Evolutionary conservation across 495 filamentous ascomycete genomes (phyloP).

Genomic region (Penicillium nucicola): DNA sequence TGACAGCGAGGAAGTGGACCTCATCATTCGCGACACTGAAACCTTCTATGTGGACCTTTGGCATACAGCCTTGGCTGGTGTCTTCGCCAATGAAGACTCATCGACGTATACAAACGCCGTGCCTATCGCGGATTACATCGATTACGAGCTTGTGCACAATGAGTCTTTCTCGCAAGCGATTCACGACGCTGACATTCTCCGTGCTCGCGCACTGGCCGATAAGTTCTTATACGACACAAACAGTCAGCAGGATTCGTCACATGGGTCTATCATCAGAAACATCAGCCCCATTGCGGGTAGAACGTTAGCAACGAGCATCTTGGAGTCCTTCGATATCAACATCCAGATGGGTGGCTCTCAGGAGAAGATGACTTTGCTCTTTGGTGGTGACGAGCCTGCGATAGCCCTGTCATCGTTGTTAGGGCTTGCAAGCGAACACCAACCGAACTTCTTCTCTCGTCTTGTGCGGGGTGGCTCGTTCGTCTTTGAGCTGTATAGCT

Average conservation of each 20-base stretch:
- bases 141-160: constrained; percentile 74
- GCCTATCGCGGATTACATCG: constrained; percentile 68
- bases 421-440: constrained; percentile 47
- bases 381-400: constrained; percentile 70
- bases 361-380: constrained; percentile 60
- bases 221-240: constrained; percentile 62
- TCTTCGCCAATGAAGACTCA: constrained; percentile 26
- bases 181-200: constrained; percentile 45
- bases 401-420: constrained; percentile 72
- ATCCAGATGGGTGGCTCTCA: constrained; percentile 35
- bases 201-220: constrained; percentile 64
- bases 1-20: constrained; percentile 32
- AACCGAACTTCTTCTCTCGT: constrained; percentile 64
- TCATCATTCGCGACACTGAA: constrained; percentile 34
- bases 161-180: constrained; percentile 54
- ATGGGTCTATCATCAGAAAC: constrained; percentile 28
- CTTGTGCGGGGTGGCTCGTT: constrained; percentile 67
- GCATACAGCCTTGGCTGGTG: constrained; percentile 29
- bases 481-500: constrained; percentile 72
- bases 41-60: constrained; percentile 51
- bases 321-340: constrained; percentile 52
- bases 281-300: constrained; percentile 61
- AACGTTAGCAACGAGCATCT: constrained; percentile 61
- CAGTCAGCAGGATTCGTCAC: constrained; percentile 52
- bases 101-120: constrained; percentile 56